A percentile compares a stretch with the other conserved stretches of the same genome.
phyloP scores from a whole-genome alignment of 2,329 filamentous ascomycete species.

The Zasmidium citrigriseum region DNA sequence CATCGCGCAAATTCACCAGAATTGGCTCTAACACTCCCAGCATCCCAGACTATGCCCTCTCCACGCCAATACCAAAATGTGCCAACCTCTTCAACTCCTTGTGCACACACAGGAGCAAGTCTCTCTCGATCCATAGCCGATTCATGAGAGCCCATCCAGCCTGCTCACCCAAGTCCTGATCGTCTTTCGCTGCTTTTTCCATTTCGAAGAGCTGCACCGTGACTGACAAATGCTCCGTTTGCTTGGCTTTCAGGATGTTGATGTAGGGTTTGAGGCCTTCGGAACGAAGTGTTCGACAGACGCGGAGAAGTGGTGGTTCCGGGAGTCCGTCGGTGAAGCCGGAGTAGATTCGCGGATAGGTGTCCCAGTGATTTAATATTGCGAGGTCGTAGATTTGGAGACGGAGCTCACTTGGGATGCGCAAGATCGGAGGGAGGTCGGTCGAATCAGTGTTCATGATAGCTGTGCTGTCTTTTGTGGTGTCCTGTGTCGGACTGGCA shows the following conservation, averaged over 20 bases:
- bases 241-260: not conserved
- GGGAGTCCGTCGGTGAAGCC: not conserved
- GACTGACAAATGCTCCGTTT: not conserved
- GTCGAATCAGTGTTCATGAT: too few relatives aligned
- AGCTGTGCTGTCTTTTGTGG: too few relatives aligned
- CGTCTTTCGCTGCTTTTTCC: not conserved
- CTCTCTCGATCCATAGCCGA: not conserved
- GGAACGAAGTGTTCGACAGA: not conserved
- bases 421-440: not conserved
- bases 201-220: not conserved
- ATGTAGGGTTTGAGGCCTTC: not conserved
- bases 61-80: not conserved
- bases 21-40: too few relatives aligned
- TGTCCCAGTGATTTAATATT: not conserved
- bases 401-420: not conserved
- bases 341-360: not conserved
- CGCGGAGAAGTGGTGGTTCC: not conserved
- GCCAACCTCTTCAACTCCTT: not conserved
- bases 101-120: not conserved
- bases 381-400: conserved; percentile 2
- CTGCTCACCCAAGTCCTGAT: not conserved
- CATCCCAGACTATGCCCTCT: not conserved
- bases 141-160: not conserved
- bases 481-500: too few relatives aligned
- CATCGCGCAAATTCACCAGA: too few relatives aligned